Percentiles rank a stretch among this genome's conserved stretches.
These are phyloP conservation scores for Bipolaris cookei DNA, from an alignment of 2,329 filamentous ascomycete species.

Conservation along the genomic window DNA sequence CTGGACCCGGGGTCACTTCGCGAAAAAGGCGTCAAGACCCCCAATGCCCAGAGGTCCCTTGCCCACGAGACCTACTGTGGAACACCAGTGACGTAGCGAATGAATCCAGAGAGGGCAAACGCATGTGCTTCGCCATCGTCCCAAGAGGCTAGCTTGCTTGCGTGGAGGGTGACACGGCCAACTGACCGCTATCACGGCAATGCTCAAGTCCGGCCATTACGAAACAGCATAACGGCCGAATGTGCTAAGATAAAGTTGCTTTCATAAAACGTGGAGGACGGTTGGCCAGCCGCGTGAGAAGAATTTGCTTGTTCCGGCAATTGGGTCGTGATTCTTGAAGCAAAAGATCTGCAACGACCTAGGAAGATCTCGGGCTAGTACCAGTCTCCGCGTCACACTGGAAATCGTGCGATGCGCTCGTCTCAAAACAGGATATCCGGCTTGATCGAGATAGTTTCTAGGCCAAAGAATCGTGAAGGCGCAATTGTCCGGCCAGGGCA, in stretches of 20 bases:
- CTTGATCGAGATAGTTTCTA: slow-evolving; percentile 8
- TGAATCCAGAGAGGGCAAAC: not conserved
- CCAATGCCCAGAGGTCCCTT: slow-evolving; percentile 1
- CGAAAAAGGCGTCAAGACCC: slow-evolving; percentile 1
- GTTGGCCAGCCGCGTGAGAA: slow-evolving; percentile 6
- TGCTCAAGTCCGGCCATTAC: not conserved
- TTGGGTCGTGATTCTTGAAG: slow-evolving; percentile 9
- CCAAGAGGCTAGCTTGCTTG: slow-evolving; percentile 3
- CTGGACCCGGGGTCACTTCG: slow-evolving; percentile 4
- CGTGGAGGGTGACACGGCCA: slow-evolving; percentile 7
- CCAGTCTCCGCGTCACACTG: slow-evolving; percentile 9
- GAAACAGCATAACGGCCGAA: not conserved
- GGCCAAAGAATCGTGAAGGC: slow-evolving; percentile 6
- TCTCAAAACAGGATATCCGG: slow-evolving; percentile 12
- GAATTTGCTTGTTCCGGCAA: slow-evolving; percentile 9
- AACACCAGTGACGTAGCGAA: slow-evolving; percentile 10
- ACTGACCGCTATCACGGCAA: slow-evolving; percentile 6
- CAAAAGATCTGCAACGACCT: slow-evolving; percentile 17
- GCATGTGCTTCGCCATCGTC: slow-evolving; percentile 3
- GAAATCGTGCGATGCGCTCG: slow-evolving; percentile 12
- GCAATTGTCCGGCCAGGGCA: slow-evolving; percentile 10
- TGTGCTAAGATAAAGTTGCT: slow-evolving; percentile 1
- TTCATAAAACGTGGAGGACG: not conserved
- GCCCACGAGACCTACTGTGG: slow-evolving; percentile 11
- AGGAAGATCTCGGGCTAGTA: slow-evolving; percentile 17